Percentiles rank a stretch among this genome's conserved stretches.
Conservation (phyloP, 2,329 filamentous ascomycete species). For the Neopestalotiopsis rosae region DNA sequence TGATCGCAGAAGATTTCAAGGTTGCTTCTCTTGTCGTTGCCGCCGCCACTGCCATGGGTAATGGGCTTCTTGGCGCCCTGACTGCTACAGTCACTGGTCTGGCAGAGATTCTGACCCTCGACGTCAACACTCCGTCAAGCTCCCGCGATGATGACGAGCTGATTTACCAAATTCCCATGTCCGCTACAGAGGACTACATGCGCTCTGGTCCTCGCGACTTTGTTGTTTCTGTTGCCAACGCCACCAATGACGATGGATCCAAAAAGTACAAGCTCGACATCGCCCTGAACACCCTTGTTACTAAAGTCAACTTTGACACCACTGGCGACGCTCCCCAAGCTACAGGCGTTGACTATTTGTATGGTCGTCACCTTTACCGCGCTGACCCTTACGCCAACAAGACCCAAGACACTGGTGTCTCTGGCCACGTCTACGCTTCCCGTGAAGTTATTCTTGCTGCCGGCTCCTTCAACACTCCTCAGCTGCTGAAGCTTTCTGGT, state of each 20-base stretch:
- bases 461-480: conserved; percentile 37
- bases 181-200: conserved; percentile 42
- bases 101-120: conserved; percentile 18
- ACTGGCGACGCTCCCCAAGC: conserved; percentile 22
- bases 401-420: conserved; percentile 14
- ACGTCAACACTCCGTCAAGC: conserved; percentile 16
- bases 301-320: conserved; percentile 26
- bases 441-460: conserved; percentile 38
- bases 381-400: conserved; percentile 22
- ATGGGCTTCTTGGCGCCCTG: conserved; percentile 11
- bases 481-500: conserved; percentile 39
- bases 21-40: conserved; percentile 30
- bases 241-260: conserved; percentile 42
- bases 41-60: conserved; percentile 18
- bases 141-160: conserved; percentile 44
- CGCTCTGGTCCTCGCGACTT: conserved; percentile 57
- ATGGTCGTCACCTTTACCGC: conserved; percentile 27
- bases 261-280: conserved; percentile 46
- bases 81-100: conserved; percentile 19
- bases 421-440: conserved; percentile 20
- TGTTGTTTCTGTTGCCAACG: conserved; percentile 46
- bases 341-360: conserved; percentile 26
- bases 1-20: conserved; percentile 53
- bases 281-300: conserved; percentile 32
- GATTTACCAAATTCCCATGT: conserved; percentile 56